Percentiles rank a stretch among this genome's conserved stretches.
Evolutionary conservation across 306 rosid genomes (phyloP).

Genomic region (Dalbergia cultrata): DNA sequence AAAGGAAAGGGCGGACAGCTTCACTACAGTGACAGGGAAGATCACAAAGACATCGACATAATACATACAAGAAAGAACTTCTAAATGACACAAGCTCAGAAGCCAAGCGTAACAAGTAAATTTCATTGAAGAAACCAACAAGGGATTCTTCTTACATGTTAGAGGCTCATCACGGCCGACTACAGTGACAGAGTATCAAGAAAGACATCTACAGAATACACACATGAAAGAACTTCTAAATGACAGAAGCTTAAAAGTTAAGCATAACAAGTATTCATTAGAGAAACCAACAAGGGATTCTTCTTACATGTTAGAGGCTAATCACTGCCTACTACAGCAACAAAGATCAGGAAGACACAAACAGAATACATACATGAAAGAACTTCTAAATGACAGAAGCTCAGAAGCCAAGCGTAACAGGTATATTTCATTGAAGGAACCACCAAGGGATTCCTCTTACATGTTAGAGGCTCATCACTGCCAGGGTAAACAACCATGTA

Average conservation of each 20-base stretch:
- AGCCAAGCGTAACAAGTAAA: conserved; percentile 69
- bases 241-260: conserved; percentile 67
- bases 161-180: conserved; percentile 54
- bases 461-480: conserved; percentile 63
- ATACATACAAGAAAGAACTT: background rate
- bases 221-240: background rate
- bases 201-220: background rate
- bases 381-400: conserved; percentile 35
- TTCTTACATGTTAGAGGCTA: conserved; percentile 66
- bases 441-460: conserved; percentile 45
- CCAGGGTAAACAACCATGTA: background rate
- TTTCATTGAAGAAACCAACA: conserved; percentile 54
- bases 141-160: conserved; percentile 57
- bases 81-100: conserved; percentile 54
- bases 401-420: conserved; percentile 79
- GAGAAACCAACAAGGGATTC: conserved; percentile 39
- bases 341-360: too few species aligned
- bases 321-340: too few species aligned
- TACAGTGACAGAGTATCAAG: background rate
- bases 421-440: conserved; percentile 56
- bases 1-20: background rate
- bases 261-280: conserved; percentile 65
- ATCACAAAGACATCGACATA: background rate
- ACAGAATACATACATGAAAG: background rate
- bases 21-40: background rate